Base-by-base conservation (phyloP, 257 asterid species). In the Catharanthus roseus region DNA sequence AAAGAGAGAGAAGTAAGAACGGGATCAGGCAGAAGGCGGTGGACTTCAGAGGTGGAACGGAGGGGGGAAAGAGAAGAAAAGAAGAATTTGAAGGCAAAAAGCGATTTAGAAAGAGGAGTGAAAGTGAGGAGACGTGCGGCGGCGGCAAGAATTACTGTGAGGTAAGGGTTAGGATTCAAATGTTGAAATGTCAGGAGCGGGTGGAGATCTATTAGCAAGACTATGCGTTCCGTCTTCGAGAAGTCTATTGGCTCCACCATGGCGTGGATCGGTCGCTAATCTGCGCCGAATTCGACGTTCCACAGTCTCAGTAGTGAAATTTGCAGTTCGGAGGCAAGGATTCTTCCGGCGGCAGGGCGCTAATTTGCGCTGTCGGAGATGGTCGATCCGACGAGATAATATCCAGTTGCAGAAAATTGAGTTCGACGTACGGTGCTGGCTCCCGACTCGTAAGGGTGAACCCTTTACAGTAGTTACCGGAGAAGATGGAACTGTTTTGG, bases 41-140 rank as follows among this genome's bases (percentile, higher is more conserved):
- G 83, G 54, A 90, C 78, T 42, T 63, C 78, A 9, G 88, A 82
- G 50, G 84, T 79, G 6, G 93, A 83, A 2, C 83, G 88, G 65
- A 83, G 77, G n/a, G 93, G 91, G 53, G 93, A 78, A 65, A 93
- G 86, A 58, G 97, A 93, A 65, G 99, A 93, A 83, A 83, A 84
- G 87, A 89, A 95, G 72, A 91, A 24, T 67, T 85, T 87, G 84
- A 78, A 86, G 67, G 97, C 86, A 72, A 84, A 89, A 61, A 95
- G 88, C 10, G 97, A 49, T 56, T 74, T 31, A 29, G 88, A 67
- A 65, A 95, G 89, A 31, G 95, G 86, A 6, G 89, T 82, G 74
- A 88, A 88, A 1, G 33, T 50, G 75, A 91, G 89, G 81, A 91
- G 79, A 79, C 93, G 96, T 10, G 82, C 73, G 44, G 88, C 82